These are phyloP conservation scores for Pseudocercospora vitis DNA, from an alignment of 2,329 filamentous ascomycete genomes.

Conservation along the genomic window DNA sequence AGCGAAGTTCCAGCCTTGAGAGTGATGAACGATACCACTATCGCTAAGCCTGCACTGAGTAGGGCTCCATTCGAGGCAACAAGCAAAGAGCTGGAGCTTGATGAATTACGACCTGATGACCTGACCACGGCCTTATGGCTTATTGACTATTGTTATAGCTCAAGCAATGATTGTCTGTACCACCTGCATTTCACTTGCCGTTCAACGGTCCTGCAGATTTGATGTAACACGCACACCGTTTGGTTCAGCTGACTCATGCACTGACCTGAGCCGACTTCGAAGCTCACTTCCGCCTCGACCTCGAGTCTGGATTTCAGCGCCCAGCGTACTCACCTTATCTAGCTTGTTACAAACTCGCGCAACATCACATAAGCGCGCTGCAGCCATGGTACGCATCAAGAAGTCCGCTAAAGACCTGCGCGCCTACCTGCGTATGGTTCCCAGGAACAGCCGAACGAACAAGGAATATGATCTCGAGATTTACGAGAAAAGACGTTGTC, in stretches of 20 bases:
- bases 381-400: neutral
- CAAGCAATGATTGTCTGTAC: neutral
- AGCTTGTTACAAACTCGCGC: neutral
- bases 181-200: neutral
- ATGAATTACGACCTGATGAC: constrained; percentile 1
- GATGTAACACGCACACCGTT: constrained; percentile 1
- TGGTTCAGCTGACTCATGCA: neutral
- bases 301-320: too few species aligned
- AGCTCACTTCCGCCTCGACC: too few species aligned
- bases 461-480: neutral
- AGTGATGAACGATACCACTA: constrained; percentile 17
- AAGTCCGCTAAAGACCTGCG: neutral
- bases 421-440: neutral
- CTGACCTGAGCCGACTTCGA: too few species aligned
- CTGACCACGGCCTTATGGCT: neutral
- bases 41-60: neutral
- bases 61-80: neutral
- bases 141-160: neutral
- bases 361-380: neutral
- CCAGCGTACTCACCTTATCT: too few species aligned
- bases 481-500: neutral
- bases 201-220: neutral
- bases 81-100: neutral
- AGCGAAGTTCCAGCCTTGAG: constrained; percentile 17
- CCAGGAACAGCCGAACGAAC: neutral